A percentile compares a stretch with the other conserved stretches of the same genome.
Evolutionary conservation across 225 moss, liverwort and hornwort genomes (phyloP).

Genomic region (Thuidium tamariscinum): DNA sequence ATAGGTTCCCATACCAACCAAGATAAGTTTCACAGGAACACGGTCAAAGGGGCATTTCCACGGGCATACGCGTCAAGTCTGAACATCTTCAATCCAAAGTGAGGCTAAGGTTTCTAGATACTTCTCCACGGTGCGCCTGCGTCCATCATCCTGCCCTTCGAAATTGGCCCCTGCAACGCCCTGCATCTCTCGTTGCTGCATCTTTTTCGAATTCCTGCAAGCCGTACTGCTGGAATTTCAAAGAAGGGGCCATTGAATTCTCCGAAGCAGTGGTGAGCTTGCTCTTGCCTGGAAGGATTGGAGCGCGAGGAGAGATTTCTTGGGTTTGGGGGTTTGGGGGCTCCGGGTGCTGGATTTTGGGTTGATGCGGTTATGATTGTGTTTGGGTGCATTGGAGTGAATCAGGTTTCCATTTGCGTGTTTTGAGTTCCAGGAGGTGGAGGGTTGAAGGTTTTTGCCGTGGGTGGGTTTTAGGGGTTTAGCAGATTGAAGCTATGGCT

Average conservation of each 20-base stretch:
- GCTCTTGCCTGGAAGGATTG: not conserved
- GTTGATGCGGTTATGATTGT: not conserved
- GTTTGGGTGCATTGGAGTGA: not conserved
- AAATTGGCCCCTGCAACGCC: not conserved
- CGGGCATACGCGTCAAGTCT: too few relatives aligned
- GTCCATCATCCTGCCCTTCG: not conserved
- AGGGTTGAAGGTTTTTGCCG: not conserved
- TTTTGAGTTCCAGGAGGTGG: not conserved
- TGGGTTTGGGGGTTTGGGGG: not conserved
- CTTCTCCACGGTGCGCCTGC: too few relatives aligned
- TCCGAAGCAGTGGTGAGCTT: not conserved
- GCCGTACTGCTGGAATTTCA: not conserved
- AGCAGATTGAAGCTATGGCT: constrained; percentile 30
- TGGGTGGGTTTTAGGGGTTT: not conserved
- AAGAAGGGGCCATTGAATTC: not conserved
- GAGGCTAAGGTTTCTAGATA: constrained; percentile 15
- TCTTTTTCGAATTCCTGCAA: not conserved
- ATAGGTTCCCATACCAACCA: too few relatives aligned
- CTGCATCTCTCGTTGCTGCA: not conserved
- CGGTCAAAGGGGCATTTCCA: too few relatives aligned
- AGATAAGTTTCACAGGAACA: too few relatives aligned
- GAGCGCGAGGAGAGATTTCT: not conserved
- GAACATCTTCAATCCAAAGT: not conserved
- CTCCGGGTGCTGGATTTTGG: not conserved
- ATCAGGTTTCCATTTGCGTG: not conserved